These are phyloP conservation scores for Hanseniaspora lindneri DNA, from an alignment of 805 yeast species.

Conservation along the genomic window DNA sequence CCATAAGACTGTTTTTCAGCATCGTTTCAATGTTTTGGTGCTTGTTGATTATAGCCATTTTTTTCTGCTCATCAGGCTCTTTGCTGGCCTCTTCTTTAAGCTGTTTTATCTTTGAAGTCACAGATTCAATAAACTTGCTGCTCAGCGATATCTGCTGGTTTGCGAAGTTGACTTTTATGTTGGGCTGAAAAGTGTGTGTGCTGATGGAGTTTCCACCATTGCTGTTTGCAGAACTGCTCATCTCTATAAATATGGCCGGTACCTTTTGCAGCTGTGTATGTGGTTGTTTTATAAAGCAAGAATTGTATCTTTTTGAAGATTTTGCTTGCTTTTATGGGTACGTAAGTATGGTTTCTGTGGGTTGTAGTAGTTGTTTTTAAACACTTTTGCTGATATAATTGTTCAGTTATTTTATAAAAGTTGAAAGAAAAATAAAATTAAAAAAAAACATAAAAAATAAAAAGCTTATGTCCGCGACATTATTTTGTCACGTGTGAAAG, in stretches of 20 bases:
- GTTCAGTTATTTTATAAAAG: too few species aligned
- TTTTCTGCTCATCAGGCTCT: slow-evolving; percentile 2
- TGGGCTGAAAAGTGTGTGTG: neutral
- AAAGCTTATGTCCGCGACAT: too few species aligned
- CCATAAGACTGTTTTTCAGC: slow-evolving; percentile 12
- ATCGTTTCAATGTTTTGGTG: slow-evolving; percentile 5
- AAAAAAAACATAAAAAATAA: too few species aligned
- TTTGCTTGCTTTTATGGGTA: too few species aligned
- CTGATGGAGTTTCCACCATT: neutral
- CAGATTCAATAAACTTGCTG: neutral
- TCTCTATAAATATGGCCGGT: neutral
- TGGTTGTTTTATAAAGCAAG: too few species aligned
- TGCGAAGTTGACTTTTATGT: slow-evolving; percentile 11
- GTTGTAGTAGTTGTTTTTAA: too few species aligned
- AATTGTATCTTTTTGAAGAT: too few species aligned
- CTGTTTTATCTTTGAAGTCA: slow-evolving; percentile 19
- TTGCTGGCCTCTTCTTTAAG: neutral
- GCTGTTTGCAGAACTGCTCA: too few species aligned
- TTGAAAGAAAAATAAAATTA: too few species aligned
- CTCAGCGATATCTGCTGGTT: slow-evolving; percentile 8
- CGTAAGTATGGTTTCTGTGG: too few species aligned
- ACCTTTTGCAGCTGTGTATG: neutral
- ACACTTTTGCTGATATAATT: too few species aligned
- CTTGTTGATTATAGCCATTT: neutral
- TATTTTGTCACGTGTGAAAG: too few species aligned